Conservation (phyloP, 257 asterid species). For the Misopates orontium region DNA sequence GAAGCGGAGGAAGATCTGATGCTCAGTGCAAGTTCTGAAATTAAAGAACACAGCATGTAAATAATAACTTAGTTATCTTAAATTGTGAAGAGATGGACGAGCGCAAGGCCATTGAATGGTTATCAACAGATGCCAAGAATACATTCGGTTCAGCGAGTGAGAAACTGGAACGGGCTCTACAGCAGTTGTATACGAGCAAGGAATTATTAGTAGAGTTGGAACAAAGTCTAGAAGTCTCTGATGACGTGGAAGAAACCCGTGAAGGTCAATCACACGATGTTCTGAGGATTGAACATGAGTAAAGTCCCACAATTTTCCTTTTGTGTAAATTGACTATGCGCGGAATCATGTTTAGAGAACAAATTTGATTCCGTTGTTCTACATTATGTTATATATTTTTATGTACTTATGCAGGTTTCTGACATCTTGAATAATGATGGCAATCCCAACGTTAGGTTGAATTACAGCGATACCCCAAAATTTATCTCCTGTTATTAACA, state of each 20-base stretch:
- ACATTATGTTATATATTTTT: neutral
- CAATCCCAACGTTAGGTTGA: too few species aligned
- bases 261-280: neutral
- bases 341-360: neutral
- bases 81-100: conserved; percentile 53
- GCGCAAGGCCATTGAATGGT: conserved; percentile 47
- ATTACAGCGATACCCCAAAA: too few species aligned
- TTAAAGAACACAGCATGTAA: conserved; percentile 42
- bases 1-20: conserved; percentile 49
- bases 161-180: conserved; percentile 49
- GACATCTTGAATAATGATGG: conserved; percentile 34
- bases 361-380: neutral
- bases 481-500: too few species aligned
- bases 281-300: conserved; percentile 22
- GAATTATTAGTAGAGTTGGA: conserved; percentile 46
- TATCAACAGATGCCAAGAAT: conserved; percentile 47
- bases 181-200: conserved; percentile 50
- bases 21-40: conserved; percentile 39
- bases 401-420: conserved; percentile 46
- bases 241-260: conserved; percentile 23
- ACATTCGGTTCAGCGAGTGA: conserved; percentile 45
- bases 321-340: neutral
- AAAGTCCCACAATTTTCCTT: neutral
- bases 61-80: conserved; percentile 38
- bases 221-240: conserved; percentile 31